Conservation (phyloP, 352 stramenopile species). For the Salisapilia sapeloensis region DNA sequence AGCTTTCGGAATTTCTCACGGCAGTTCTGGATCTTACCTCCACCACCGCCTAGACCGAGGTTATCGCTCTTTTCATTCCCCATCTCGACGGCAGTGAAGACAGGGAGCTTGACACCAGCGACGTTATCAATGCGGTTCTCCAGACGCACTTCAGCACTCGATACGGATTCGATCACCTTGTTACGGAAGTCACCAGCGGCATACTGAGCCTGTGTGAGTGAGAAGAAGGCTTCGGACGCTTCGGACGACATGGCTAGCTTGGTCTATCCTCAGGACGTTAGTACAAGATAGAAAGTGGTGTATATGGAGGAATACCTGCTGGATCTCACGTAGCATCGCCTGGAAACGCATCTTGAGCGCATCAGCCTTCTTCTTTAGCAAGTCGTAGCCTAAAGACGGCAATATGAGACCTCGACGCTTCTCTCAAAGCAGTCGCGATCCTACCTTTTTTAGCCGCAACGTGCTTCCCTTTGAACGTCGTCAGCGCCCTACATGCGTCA, state of each 20-base stretch:
- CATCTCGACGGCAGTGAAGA: conserved; percentile 95
- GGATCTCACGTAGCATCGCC: conserved; percentile 73
- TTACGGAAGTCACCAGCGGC: conserved; percentile 94
- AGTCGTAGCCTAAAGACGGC: conserved; percentile 33
- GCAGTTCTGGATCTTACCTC: conserved; percentile 95
- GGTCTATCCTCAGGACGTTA: conserved; percentile 24
- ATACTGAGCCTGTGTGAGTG: conserved; percentile 96
- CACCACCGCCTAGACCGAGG: conserved; percentile 91
- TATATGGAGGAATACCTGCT: conserved; percentile 31
- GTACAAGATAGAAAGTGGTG: background rate
- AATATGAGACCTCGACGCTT: background rate
- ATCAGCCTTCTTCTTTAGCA: conserved; percentile 97
- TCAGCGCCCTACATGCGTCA: conserved; percentile 43
- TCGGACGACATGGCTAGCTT: conserved; percentile 80
- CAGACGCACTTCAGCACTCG: conserved; percentile 90
- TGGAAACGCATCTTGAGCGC: conserved; percentile 95
- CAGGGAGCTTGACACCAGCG: conserved; percentile 96
- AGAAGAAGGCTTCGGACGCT: conserved; percentile 93
- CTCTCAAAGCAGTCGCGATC: background rate
- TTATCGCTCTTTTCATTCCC: conserved; percentile 89
- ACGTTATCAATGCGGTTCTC: conserved; percentile 98
- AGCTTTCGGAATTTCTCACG: conserved; percentile 77
- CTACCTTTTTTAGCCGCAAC: conserved; percentile 78
- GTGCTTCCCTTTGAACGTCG: conserved; percentile 67
- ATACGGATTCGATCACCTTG: conserved; percentile 94